A percentile compares a stretch with the other conserved stretches of the same genome.
Conservation (phyloP, 2,329 filamentous ascomycete genomes). For the Exophiala sp. region DNA sequence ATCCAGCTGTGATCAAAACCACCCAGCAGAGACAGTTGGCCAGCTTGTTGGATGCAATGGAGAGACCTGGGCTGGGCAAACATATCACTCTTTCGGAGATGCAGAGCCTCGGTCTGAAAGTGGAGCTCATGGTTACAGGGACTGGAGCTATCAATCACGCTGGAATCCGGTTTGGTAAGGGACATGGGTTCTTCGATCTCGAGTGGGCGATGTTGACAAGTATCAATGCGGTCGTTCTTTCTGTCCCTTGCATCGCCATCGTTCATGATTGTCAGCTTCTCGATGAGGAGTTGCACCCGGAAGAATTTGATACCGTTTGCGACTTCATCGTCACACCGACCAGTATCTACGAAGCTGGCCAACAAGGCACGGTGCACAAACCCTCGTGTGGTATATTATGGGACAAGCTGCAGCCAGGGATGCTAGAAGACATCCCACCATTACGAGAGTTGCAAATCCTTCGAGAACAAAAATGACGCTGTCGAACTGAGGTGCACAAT, state of each 20-base stretch:
- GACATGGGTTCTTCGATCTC: slow-evolving; percentile 42
- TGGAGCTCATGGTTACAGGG: slow-evolving; percentile 41
- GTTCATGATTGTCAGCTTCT: slow-evolving; percentile 45
- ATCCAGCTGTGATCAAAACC: slow-evolving; percentile 34
- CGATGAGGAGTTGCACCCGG: slow-evolving; percentile 34
- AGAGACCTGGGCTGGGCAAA: slow-evolving; percentile 35
- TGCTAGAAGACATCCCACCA: slow-evolving; percentile 37
- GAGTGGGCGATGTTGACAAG: slow-evolving; percentile 43
- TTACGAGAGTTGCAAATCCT: slow-evolving; percentile 8
- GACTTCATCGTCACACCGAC: slow-evolving; percentile 41
- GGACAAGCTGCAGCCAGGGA: slow-evolving; percentile 35
- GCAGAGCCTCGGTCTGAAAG: slow-evolving; percentile 26
- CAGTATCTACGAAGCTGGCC: slow-evolving; percentile 29
- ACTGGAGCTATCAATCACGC: slow-evolving; percentile 38
- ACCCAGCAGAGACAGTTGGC: slow-evolving; percentile 34
- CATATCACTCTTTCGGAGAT: slow-evolving; percentile 37
- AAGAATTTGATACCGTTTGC: slow-evolving; percentile 41
- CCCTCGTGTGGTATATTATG: slow-evolving; percentile 39
- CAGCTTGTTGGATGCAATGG: slow-evolving; percentile 43
- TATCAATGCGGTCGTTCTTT: slow-evolving; percentile 31
- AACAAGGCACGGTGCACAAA: slow-evolving; percentile 30
- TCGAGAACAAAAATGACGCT: not conserved
- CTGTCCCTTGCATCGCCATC: slow-evolving; percentile 34
- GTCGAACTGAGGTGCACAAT: too few relatives aligned
- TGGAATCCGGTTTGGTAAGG: slow-evolving; percentile 43